Percentiles rank a stretch among this genome's conserved stretches.
Evolutionary conservation across 768 basidiomycete genomes (phyloP).

Genomic region (Suillus ampliporus): DNA sequence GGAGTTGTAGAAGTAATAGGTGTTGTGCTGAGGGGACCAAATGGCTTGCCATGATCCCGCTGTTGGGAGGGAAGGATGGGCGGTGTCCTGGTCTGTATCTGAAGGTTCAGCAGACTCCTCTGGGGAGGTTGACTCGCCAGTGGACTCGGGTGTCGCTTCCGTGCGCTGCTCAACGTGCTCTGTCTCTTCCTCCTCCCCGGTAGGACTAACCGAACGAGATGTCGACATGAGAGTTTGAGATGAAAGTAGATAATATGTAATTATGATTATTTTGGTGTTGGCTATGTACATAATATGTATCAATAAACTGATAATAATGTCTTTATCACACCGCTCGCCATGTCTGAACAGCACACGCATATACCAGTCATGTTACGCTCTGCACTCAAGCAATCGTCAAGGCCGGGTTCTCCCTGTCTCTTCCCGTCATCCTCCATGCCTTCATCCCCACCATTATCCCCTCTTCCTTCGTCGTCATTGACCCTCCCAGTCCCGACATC

Average conservation of each 20-base stretch:
- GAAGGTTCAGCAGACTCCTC: constrained; percentile 13
- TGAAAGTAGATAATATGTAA: constrained; percentile 5
- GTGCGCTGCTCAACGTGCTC: background rate
- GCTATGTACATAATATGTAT: background rate
- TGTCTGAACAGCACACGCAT: constrained; percentile 18
- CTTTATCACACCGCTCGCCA: background rate
- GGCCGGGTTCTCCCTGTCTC: constrained; percentile 10
- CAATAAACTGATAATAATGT: background rate
- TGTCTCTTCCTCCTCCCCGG: background rate
- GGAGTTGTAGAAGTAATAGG: constrained; percentile 87
- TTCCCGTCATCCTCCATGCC: constrained; percentile 31
- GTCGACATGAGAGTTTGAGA: constrained; percentile 8
- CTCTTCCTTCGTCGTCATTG: constrained; percentile 26
- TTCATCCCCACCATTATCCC: constrained; percentile 17
- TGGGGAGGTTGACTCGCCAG: constrained; percentile 11
- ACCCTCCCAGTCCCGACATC: constrained; percentile 24
- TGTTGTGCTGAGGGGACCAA: constrained; percentile 74
- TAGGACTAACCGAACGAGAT: constrained; percentile 23
- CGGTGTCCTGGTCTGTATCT: constrained; percentile 10
- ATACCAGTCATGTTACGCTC: constrained; percentile 42
- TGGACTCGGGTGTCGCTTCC: constrained; percentile 7
- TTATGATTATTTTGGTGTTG: constrained; percentile 16
- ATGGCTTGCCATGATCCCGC: constrained; percentile 76
- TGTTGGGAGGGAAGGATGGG: constrained; percentile 26
- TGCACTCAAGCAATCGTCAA: constrained; percentile 22